Percentiles rank a stretch among this genome's conserved stretches.
These are phyloP conservation scores for Trichophyton benhamiae DNA, from an alignment of 2,329 filamentous ascomycete genomes.

Conservation along the genomic window DNA sequence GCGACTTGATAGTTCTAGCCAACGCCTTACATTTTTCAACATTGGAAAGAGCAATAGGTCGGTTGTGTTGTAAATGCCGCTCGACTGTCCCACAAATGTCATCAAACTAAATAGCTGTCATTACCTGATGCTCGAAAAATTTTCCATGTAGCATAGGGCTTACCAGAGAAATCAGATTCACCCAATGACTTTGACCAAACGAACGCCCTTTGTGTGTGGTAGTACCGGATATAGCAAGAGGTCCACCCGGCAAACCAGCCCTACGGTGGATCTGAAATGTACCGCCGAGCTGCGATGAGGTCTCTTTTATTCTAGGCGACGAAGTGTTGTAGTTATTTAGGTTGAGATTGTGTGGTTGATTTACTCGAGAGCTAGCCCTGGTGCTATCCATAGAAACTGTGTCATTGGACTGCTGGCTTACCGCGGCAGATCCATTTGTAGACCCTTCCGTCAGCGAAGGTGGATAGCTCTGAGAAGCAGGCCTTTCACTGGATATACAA, in stretches of 20 bases:
- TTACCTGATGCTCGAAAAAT: constrained; percentile 6
- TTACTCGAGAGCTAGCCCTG: constrained; percentile 20
- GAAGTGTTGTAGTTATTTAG: constrained; percentile 13
- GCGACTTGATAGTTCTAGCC: constrained; percentile 38
- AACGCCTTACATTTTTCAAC: constrained; percentile 38
- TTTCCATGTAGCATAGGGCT: constrained; percentile 25
- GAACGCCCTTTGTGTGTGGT: constrained; percentile 43
- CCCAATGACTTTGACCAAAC: constrained; percentile 42
- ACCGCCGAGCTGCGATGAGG: constrained; percentile 30
- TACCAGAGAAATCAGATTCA: constrained; percentile 38
- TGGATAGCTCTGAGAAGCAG: constrained; percentile 9
- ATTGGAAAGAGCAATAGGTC: constrained; percentile 26
- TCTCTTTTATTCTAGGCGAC: constrained; percentile 27
- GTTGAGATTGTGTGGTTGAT: constrained; percentile 26
- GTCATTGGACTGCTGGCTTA: constrained; percentile 22
- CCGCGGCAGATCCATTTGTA: constrained; percentile 16
- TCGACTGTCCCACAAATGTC: constrained; percentile 13
- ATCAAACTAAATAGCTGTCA: background rate
- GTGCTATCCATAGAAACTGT: background rate
- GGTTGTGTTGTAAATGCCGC: constrained; percentile 19
- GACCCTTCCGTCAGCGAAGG: constrained; percentile 9
- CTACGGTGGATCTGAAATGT: constrained; percentile 36
- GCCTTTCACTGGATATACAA: constrained; percentile 6
- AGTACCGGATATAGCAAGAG: constrained; percentile 29
- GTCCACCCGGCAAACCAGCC: constrained; percentile 20